These are phyloP conservation scores for Hymenoscyphus fructigenus DNA, from an alignment of 2,329 filamentous ascomycete genomes.

Conservation along the genomic window DNA sequence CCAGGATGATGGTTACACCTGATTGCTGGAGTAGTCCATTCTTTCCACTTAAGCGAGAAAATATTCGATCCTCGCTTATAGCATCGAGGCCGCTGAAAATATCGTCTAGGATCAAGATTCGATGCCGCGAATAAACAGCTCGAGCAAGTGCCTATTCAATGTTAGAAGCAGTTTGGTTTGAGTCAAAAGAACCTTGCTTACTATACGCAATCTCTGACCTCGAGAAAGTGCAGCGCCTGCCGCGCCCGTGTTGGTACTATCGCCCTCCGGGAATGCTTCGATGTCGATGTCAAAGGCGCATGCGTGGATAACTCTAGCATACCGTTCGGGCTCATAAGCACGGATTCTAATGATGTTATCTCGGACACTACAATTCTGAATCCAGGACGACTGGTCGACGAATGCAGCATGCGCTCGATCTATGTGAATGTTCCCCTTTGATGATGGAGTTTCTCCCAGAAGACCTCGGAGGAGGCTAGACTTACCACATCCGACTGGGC, in stretches of 20 bases:
- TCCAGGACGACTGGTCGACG: constrained; percentile 28
- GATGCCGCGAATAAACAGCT: constrained; percentile 39
- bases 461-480: constrained; percentile 27
- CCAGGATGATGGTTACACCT: constrained; percentile 40
- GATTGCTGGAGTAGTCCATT: constrained; percentile 26
- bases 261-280: constrained; percentile 25
- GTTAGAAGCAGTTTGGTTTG: no score
- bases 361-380: constrained; percentile 17
- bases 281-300: constrained; percentile 25
- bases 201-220: no score
- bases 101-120: constrained; percentile 33
- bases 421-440: constrained; percentile 21
- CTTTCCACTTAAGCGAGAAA: constrained; percentile 24
- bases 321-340: constrained; percentile 18
- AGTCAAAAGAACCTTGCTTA: no score
- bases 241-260: constrained; percentile 10
- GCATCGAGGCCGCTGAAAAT: constrained; percentile 34
- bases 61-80: constrained; percentile 28
- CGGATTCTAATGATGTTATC: constrained; percentile 15
- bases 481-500: constrained; percentile 30
- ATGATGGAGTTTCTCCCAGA: constrained; percentile 22
- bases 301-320: constrained; percentile 21
- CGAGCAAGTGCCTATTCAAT: constrained; percentile 53
- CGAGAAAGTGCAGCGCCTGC: no score
- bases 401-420: constrained; percentile 23